These are phyloP conservation scores for Penicillium sp. DNA, from an alignment of 2,329 filamentous ascomycete genomes.

Conservation along the genomic window DNA sequence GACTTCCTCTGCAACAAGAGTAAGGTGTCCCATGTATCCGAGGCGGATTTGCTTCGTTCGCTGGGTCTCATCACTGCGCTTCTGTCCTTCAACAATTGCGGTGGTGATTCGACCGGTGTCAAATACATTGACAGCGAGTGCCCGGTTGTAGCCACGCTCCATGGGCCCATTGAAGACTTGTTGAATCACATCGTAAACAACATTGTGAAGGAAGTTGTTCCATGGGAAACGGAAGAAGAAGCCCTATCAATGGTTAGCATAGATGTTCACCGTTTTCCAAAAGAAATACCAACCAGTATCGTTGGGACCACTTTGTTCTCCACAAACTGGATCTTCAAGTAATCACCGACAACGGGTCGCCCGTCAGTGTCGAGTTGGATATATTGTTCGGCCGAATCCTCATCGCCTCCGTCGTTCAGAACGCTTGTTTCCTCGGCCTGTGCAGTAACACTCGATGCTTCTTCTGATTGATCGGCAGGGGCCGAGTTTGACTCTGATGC, in stretches of 20 bases:
- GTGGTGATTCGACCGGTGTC: slow-evolving; percentile 86
- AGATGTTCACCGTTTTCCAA: background rate
- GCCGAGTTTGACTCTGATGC: slow-evolving; percentile 24
- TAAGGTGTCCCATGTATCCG: slow-evolving; percentile 98
- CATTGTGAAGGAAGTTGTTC: slow-evolving; percentile 99
- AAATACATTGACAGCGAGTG: slow-evolving; percentile 87
- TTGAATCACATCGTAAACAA: slow-evolving; percentile 97
- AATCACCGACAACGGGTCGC: slow-evolving; percentile 85
- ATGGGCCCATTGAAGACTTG: slow-evolving; percentile 99
- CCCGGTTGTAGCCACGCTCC: slow-evolving; percentile 91
- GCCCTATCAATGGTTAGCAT: slow-evolving; percentile 55
- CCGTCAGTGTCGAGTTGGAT: slow-evolving; percentile 62
- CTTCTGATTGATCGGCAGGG: slow-evolving; percentile 20
- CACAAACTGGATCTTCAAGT: slow-evolving; percentile 93
- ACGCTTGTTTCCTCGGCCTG: slow-evolving; percentile 22
- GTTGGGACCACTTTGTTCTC: slow-evolving; percentile 92
- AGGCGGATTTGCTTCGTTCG: slow-evolving; percentile 81
- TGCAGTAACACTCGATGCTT: slow-evolving; percentile 15
- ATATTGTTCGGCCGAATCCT: slow-evolving; percentile 35
- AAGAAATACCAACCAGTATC: slow-evolving; percentile 69
- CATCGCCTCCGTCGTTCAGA: slow-evolving; percentile 21
- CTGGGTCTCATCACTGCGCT: slow-evolving; percentile 82
- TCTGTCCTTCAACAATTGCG: slow-evolving; percentile 88
- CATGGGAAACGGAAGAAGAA: slow-evolving; percentile 99
- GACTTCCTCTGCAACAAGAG: slow-evolving; percentile 94